Base-by-base conservation (phyloP, 2,329 filamentous ascomycete genomes). In the Fusarium circinatum region DNA sequence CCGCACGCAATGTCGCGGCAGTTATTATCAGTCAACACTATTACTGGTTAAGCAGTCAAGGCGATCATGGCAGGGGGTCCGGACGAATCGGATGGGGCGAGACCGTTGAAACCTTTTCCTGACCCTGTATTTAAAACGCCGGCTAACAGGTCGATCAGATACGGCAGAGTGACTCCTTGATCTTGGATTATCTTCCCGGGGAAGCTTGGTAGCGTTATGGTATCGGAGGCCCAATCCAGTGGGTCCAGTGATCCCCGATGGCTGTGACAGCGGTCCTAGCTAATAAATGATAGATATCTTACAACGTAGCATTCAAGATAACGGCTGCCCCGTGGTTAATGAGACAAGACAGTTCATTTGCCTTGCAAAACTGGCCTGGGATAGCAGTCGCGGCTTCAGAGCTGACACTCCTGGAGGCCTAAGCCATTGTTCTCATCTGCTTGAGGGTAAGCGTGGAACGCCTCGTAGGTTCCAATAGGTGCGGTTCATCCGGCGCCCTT, bases 381-480 rank as follows among this genome's bases (percentile, higher is more conserved):
- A 57, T 24, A 26, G 12, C 24, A 57, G 26, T 28, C 38, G 32
- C 59, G 59, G 49, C 38, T 38, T 41, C 38, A 57, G 8, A 45
- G 59, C 41, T 68, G 60, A 54, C 36, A 44, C 67, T 44, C 28
- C 66, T 59, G 59, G 51, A 47, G 26, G 47, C 26, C 34, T 55
- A 34, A 54, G 45, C 41, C 28, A 13, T 49, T 47, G 10, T 70
- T 39, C 41, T 54, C 51, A 24, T 24, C 59, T 36, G 26, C 26
- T 65, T 49, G 5, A 22, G 54, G 67, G 7, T 15, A 65, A 58
- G 66, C 41, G 52, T 36, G n/a, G 22, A 32, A 45, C 39, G 47
- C 34, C 62, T 39, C 47, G 34, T n/a, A 14, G 38, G 14, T 18
- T 52, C 41, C n/a, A 38, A 52, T 54, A 44, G 58, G 62, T 30